Evolutionary conservation across 148 eudicot genomes (phyloP).

Genomic region (Polygonum aviculare): DNA sequence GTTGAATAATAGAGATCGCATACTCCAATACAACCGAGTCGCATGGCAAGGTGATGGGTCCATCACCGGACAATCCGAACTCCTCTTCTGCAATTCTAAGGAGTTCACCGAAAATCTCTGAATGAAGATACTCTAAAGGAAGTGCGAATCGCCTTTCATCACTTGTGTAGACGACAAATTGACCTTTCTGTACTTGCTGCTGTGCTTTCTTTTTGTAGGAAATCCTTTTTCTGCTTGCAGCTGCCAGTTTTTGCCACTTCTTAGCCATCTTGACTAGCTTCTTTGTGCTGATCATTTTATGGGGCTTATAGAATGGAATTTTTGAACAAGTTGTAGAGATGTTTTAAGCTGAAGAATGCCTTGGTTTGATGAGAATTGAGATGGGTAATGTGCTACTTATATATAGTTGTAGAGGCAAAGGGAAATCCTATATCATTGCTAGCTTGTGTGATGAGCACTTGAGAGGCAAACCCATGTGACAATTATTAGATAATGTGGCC

Average conservation of each 20-base stretch:
- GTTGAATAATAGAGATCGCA: slow-evolving; percentile 19
- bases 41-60: too few relatives aligned
- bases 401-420: background rate
- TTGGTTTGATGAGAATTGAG: too few relatives aligned
- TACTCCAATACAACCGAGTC: slow-evolving; percentile 12
- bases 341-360: too few relatives aligned
- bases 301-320: too few relatives aligned
- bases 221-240: slow-evolving; percentile 9
- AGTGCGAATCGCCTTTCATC: background rate
- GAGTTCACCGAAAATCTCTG: too few relatives aligned
- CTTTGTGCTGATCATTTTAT: background rate
- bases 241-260: background rate
- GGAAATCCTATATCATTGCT: background rate
- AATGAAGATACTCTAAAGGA: too few relatives aligned
- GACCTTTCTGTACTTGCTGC: background rate
- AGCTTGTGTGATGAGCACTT: background rate
- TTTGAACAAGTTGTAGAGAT: too few relatives aligned
- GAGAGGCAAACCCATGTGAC: background rate
- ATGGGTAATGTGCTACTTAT: background rate
- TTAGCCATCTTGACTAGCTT: slow-evolving; percentile 1
- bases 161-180: background rate
- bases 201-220: background rate
- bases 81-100: too few relatives aligned
- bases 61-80: too few relatives aligned
- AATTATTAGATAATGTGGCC: background rate